Conservation (phyloP, 257 asterid genomes). For the Anisodus acutangulus region DNA sequence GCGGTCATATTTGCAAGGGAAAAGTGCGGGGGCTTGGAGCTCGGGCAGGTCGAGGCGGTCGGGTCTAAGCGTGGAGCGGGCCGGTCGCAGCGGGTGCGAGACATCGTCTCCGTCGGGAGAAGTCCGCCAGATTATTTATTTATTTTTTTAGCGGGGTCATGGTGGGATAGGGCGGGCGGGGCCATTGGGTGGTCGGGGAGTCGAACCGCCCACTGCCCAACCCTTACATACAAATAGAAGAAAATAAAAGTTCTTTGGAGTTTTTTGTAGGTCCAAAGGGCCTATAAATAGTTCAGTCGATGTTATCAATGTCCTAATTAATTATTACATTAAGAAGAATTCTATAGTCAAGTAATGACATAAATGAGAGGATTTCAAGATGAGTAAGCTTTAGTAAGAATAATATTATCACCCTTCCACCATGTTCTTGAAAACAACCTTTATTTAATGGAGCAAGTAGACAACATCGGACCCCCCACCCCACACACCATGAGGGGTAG, state of each 20-base stretch:
- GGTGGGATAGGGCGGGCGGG: no score
- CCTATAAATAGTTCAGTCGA: neutral
- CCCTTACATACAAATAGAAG: neutral
- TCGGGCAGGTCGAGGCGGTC: no score
- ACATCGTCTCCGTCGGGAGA: no score
- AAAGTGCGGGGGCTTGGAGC: no score
- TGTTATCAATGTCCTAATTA: neutral
- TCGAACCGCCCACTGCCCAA: no score
- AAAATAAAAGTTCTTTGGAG: neutral
- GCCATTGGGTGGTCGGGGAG: no score
- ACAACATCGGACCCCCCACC: neutral
- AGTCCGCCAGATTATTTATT: no score
- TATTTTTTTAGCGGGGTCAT: no score
- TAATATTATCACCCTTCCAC: neutral
- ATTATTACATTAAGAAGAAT: neutral
- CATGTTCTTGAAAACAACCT: neutral
- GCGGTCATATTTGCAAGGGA: no score
- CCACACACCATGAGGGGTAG: neutral
- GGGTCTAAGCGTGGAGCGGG: no score
- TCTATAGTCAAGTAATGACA: neutral
- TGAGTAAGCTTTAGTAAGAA: neutral
- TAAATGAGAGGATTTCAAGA: neutral
- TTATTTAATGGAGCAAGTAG: neutral
- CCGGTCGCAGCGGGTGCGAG: no score
- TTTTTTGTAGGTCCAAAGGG: neutral